A percentile compares a stretch with the other conserved stretches of the same genome.
These are phyloP conservation scores for Davidsoniella virescens DNA, from an alignment of 2,329 filamentous ascomycete species.

Conservation along the genomic window DNA sequence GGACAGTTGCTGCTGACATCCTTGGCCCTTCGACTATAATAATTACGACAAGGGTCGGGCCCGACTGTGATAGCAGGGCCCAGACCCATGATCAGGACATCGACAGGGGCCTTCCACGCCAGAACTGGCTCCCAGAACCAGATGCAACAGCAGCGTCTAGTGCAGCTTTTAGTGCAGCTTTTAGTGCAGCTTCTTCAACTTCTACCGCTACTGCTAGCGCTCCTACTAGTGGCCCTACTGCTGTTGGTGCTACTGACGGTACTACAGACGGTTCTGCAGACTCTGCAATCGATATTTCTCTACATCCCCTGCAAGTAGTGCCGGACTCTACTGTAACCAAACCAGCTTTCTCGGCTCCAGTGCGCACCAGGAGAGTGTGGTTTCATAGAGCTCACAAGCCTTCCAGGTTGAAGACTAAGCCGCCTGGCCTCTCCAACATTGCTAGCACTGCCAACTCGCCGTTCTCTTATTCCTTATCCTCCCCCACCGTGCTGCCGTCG, in stretches of 20 bases:
- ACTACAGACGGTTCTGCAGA: background rate
- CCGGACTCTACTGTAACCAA: too few relatives aligned
- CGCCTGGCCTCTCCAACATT: background rate
- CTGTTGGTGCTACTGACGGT: background rate
- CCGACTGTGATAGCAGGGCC: background rate
- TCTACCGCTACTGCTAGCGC: background rate
- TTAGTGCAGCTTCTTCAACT: background rate
- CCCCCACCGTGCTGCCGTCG: slow-evolving; percentile 4
- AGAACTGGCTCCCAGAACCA: background rate
- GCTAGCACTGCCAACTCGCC: background rate
- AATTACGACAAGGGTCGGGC: background rate
- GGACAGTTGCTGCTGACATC: too few relatives aligned
- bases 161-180: background rate
- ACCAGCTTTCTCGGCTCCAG: too few relatives aligned
- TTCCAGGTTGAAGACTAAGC: background rate
- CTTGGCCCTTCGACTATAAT: too few relatives aligned
- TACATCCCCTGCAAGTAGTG: too few relatives aligned
- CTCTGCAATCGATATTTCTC: too few relatives aligned
- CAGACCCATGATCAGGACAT: background rate
- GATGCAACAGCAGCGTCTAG: background rate
- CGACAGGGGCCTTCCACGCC: background rate
- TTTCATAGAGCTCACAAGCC: slow-evolving; percentile 1
- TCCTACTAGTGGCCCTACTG: background rate
- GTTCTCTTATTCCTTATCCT: slow-evolving; percentile 2
- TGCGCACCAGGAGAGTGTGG: slow-evolving; percentile 1